Evolutionary conservation across 306 rosid genomes (phyloP), one percentile per base, ranked within the genome.

Genomic region (Malus asiatica): DNA sequence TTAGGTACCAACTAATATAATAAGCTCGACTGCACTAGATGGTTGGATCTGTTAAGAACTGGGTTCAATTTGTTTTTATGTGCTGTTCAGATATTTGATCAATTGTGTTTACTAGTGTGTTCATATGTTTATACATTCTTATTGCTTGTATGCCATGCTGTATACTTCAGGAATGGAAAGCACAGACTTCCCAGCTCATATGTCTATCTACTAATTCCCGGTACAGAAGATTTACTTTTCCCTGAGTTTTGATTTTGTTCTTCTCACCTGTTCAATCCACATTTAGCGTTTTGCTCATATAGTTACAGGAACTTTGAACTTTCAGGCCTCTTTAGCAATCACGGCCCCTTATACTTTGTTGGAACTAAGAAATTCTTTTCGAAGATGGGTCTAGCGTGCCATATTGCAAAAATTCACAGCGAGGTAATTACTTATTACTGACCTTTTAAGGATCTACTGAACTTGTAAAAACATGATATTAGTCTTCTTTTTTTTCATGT

Each of bases 271-370:
- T 79, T 74, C 71, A 33, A 18, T 70, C 48, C 14, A 59, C 69
- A 38, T 44, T 51, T 68, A 52, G 73, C 45, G 27, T 68, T 42
- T 30, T 15, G 44, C 3, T 0, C 51, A 16, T 33, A 52, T 11
- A 67, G 18, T 18, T 76, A 70, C 57, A 20, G 29, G 76, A 73
- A 70, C n/a, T 71, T 78, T 51, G 35, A 60, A 46, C 73, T 88
- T 76, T 27, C 88, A 93, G 97, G 96, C 78, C 96, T 93, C 77
- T 88, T 93, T 83, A 88, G 98, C 85, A 90, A 90, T 79, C 94
- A 88, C 53, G 88, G 93, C 74, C 93, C 97, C 60, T 85, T 93
- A 69, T 91, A 93, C 76, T 91, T 90, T 80, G 96, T 93, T 76
- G 91, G 88, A 45, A 86, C 90, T 55, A 91, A 90, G 91, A 87